Base-by-base conservation (phyloP, 1,284 basidiomycete species). In the Tylopilus sp. region DNA sequence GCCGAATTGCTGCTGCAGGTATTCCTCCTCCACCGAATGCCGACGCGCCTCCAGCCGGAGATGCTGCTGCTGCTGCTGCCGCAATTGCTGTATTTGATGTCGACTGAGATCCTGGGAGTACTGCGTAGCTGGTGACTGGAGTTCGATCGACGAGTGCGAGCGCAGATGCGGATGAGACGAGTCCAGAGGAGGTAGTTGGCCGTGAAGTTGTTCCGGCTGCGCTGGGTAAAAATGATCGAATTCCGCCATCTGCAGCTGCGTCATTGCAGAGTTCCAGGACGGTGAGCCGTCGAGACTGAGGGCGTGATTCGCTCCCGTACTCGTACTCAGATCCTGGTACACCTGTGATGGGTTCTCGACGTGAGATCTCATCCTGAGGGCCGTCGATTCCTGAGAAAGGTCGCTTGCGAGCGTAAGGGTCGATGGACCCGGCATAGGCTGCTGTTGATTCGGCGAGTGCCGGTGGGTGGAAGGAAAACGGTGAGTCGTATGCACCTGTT, bases 221-320 rank as follows among this genome's bases (percentile, higher is more conserved):
- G 68, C 53, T 69, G 54, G 74, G 69, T 81, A 81, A 60, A 78
- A 81, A 77, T 73, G 81, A 67, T 81, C 80, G 79, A 76, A 77
- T 39, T 74, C 74, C 73, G 56, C 73, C 70, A 77, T 78, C 75
- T 71, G 74, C 73, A 75, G 78, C 78, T 73, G 81, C 75, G 81
- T 90, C 89, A 85, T 93, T 92, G 86, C 90, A 92, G 84, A 94
- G 89, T 73, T 94, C 92, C 91, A 94, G 88, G 85, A 94, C 89
- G 79, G 90, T 86, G 86, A 94, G 89, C 67, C 92, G 81, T 72
- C 92, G 86, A 81, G 89, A 91, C 73, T 90, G 88, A 69, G 92
- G 92, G 73, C 91, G 83, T 74, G 89, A 91, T 68, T 91, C 90
- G 70, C 83, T 75, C 52, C 86, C 88, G 80, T 91, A 89, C 62